Base-by-base conservation (phyloP, 2,329 filamentous ascomycete genomes). In the Ophiocordyceps camponoti-floridani region DNA sequence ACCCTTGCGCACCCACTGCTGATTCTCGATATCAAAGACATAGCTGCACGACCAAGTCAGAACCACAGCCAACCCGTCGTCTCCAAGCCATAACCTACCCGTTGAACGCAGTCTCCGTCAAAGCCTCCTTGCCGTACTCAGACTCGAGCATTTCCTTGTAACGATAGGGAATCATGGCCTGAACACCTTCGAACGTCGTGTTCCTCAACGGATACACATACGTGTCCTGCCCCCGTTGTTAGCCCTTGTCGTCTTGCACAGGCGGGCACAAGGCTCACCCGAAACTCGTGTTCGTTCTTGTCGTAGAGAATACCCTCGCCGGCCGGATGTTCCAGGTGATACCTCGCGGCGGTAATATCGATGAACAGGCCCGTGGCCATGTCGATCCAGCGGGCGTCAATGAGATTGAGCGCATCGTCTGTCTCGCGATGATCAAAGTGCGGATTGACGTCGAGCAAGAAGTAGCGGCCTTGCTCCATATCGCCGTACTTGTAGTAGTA, bases 121-220 rank as follows among this genome's bases (percentile, higher is more conserved):
- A 53, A 0, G 75, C 67, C 41, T 62, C 66, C 42, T 65, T 54
- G 4, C 69, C 61, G 50, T 81, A 82, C 53, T 81, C 76, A 10
- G 72, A 64, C 18, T 63, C 62, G 1, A 82, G 60, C 43, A 81
- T 66, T 42, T 75, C 70, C 47, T 70, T 67, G 53, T 77, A 81
- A 8, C 65, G 62, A 52, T 70, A 77, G 0, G 82, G 82, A 23
- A 86, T 77, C 59, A 77, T 77, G 41, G 72, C 79, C 0, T 69
- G 63, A 0, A 77, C 69, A 0, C 77, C 79, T 53, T 86, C 82
- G 46, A 83, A 86, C 1, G 66, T 70, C 1, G 77, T 82, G 47
- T 77, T 70, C n/a, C 77, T 67, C 54, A 87, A 63, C 0, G 82
- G 82, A 53, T 77, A 84, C 11, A 87, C 63, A 45, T 82, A 70